Conservation (phyloP, 345 rosid species). For the Acer negundo region DNA sequence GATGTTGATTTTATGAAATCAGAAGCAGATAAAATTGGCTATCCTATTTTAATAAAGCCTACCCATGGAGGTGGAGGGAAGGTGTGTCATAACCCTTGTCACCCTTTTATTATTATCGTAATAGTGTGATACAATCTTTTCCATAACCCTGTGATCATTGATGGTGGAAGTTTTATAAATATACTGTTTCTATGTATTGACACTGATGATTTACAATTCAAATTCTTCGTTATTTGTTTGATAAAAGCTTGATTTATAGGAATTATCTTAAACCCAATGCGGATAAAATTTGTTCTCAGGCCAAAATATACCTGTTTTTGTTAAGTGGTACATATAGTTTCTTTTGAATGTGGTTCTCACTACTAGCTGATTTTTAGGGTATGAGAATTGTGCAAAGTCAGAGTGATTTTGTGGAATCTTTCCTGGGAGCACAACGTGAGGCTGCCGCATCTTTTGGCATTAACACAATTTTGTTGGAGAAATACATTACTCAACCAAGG, state of each 20-base stretch:
- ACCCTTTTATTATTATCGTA: background rate
- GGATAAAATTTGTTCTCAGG: background rate
- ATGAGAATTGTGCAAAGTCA: slow-evolving; percentile 83
- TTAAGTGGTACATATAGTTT: slow-evolving; percentile 8
- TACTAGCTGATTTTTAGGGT: slow-evolving; percentile 56
- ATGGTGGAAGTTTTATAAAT: background rate
- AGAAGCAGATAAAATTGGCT: slow-evolving; percentile 90
- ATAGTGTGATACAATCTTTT: background rate
- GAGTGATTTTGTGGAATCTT: slow-evolving; percentile 69
- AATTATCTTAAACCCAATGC: background rate
- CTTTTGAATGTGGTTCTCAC: slow-evolving; percentile 31
- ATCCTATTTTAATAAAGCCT: slow-evolving; percentile 85
- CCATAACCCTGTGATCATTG: background rate
- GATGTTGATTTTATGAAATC: slow-evolving; percentile 78
- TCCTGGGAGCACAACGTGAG: slow-evolving; percentile 93
- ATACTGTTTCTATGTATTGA: background rate
- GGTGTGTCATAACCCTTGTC: slow-evolving; percentile 39
- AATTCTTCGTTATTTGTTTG: background rate
- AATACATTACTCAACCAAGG: slow-evolving; percentile 86
- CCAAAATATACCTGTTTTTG: background rate
- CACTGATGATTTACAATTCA: background rate
- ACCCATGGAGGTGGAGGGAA: slow-evolving; percentile 98
- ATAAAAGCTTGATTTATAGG: background rate
- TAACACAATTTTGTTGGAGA: slow-evolving; percentile 87
- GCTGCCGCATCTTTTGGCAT: slow-evolving; percentile 95